Percentiles rank a stretch among this genome's conserved stretches.
Evolutionary conservation across 176 grass and related monocot species (phyloP).

Genomic region (Aechmea fasciata): DNA sequence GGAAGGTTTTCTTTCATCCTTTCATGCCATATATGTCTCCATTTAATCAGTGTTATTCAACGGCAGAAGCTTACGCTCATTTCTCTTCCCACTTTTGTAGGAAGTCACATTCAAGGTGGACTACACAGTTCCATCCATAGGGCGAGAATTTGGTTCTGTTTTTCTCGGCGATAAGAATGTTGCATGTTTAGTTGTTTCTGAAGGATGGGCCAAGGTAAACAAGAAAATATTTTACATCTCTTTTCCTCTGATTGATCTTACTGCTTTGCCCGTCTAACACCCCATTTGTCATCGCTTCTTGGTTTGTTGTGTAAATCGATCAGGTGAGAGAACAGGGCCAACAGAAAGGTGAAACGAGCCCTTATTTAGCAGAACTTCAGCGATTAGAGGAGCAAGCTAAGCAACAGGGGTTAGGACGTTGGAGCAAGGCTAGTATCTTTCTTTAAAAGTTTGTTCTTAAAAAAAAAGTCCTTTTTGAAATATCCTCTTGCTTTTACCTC

Average conservation of each 20-base stretch:
- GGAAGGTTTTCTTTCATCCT: conserved; percentile 45
- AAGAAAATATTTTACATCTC: background rate
- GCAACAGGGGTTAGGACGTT: conserved; percentile 80
- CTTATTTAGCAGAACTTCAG: conserved; percentile 52
- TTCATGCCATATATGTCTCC: too few species aligned
- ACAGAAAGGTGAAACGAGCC: conserved; percentile 58
- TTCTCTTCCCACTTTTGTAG: conserved; percentile 23
- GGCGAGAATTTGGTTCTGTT: conserved; percentile 90
- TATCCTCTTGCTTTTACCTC: background rate
- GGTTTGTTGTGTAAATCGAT: background rate
- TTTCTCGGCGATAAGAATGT: conserved; percentile 86
- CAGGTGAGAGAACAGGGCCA: conserved; percentile 77
- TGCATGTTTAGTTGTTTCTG: conserved; percentile 57
- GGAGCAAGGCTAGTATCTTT: conserved; percentile 63
- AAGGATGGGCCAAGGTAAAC: conserved; percentile 88
- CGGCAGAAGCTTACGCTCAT: background rate
- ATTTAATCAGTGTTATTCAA: background rate
- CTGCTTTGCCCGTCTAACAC: background rate
- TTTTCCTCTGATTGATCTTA: background rate
- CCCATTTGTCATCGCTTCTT: background rate
- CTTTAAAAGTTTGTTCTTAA: background rate
- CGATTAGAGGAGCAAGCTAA: conserved; percentile 81
- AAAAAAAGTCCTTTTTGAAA: too few species aligned
- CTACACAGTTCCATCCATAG: conserved; percentile 68
- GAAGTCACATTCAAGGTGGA: conserved; percentile 93